Base-by-base conservation (phyloP, 345 rosid genomes). In the Litchi chinensis region DNA sequence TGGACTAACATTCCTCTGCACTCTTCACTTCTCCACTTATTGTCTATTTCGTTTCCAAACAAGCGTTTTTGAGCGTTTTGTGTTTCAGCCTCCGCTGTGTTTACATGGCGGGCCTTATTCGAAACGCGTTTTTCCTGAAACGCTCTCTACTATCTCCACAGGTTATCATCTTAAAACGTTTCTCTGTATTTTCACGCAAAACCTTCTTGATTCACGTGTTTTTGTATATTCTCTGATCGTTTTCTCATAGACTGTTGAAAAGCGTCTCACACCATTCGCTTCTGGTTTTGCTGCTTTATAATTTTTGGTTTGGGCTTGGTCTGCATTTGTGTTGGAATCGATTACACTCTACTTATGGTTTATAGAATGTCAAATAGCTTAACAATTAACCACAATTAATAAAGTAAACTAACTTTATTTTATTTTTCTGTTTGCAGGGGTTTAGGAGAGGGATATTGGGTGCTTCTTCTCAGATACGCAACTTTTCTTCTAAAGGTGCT, bases 401-500 rank as follows among this genome's bases (percentile, higher is more conserved):
- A 32, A 32, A 32, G 37, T 32, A 32, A 32, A 32, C 37, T 32
- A 32, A 32, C 4, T 32, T 2, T 32, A 32, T 32, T 32, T 32
- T 32, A 12, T 59, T 19, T 63, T 22, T 50, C 4, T 37, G 32
- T 65, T 81, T 79, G 80, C 89, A 93, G 99, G 87, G 83, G 28
- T 46, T 71, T 39, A 80, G 82, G 74, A 77, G 86, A 70, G 88
- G 81, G 48, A 73, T 86, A 5, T 71, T 89, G 75, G 91, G 90
- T 21, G 73, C 91, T 48, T 83, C 89, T 79, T 80, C 86, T 80
- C 94, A 87, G 80, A 69, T 81, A 18, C 82, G 90, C 66, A 78
- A 82, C 82, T 91, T 79, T 76, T 84, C 97, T 15, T 85, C 97
- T 32, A 92, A 90, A 90, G 96, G 98, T 90, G 68, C 22, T 67